A percentile compares a stretch with the other conserved stretches of the same genome.
These are phyloP conservation scores for Neurospora sublineolata DNA, from an alignment of 495 filamentous ascomycete species.

Conservation along the genomic window DNA sequence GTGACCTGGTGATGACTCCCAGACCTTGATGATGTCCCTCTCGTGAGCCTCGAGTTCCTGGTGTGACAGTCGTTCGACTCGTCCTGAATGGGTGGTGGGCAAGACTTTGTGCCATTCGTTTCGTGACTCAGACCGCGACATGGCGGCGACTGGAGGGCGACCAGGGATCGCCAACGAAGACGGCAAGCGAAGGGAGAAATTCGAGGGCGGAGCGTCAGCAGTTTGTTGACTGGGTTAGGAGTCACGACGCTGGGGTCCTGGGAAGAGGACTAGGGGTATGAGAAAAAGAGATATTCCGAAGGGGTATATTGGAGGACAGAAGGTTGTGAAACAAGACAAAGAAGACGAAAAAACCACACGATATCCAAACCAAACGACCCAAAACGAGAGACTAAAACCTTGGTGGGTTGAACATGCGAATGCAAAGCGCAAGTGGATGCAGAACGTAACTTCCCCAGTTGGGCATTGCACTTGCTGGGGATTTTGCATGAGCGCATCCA, in stretches of 20 bases:
- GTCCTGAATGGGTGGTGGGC: conserved; percentile 17
- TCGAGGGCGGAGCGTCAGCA: conserved; percentile 7
- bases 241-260: background rate
- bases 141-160: conserved; percentile 8
- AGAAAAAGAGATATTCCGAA: background rate
- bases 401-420: background rate
- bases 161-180: conserved; percentile 2
- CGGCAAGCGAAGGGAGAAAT: conserved; percentile 2
- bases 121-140: conserved; percentile 14
- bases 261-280: background rate
- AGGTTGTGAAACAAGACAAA: background rate
- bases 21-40: conserved; percentile 20
- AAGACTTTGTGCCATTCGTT: conserved; percentile 24
- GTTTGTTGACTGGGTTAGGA: background rate
- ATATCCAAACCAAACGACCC: background rate
- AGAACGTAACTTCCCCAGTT: background rate
- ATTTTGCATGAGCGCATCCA: background rate
- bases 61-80: conserved; percentile 17
- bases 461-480: background rate
- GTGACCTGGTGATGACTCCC: conserved; percentile 18
- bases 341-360: background rate
- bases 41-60: conserved; percentile 20
- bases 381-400: background rate
- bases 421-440: background rate
- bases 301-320: background rate